phyloP scores from a whole-genome alignment of 1,284 basidiomycete species.

The Tylopilus sp. region DNA sequence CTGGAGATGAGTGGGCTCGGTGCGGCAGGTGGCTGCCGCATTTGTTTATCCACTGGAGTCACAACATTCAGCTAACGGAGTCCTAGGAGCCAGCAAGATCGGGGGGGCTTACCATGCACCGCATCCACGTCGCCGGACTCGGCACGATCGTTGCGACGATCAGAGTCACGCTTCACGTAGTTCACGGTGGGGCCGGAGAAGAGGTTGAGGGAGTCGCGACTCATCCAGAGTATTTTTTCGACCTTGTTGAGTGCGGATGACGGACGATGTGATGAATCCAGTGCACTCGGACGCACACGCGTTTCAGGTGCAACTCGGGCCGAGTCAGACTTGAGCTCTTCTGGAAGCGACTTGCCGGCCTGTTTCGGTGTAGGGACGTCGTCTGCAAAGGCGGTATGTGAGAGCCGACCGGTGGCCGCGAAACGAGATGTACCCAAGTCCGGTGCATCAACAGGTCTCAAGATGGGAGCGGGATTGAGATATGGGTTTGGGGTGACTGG shows the following conservation, averaged over 20 bases:
- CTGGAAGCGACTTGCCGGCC: constrained; percentile 1
- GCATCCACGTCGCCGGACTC: constrained; percentile 22
- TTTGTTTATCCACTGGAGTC: constrained; percentile 16
- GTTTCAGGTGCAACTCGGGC: constrained; percentile 9
- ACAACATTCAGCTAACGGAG: constrained; percentile 3
- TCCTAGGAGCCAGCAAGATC: background rate
- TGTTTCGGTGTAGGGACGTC: constrained; percentile 14
- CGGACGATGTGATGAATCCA: constrained; percentile 17
- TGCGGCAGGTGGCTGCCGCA: constrained; percentile 12
- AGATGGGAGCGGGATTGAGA: constrained; percentile 28
- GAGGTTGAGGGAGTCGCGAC: constrained; percentile 29
- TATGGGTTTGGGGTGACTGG: constrained; percentile 30
- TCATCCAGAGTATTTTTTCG: constrained; percentile 37
- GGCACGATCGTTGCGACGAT: constrained; percentile 17
- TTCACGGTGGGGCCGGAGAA: constrained; percentile 18
- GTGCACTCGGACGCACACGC: background rate
- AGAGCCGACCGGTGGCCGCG: background rate
- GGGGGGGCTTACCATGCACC: constrained; percentile 19
- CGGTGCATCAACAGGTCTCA: constrained; percentile 8
- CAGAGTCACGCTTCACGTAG: constrained; percentile 15
- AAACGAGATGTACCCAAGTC: constrained; percentile 18
- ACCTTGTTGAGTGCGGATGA: constrained; percentile 31
- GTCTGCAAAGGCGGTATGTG: constrained; percentile 12
- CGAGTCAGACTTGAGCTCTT: background rate
- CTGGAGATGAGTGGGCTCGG: constrained; percentile 6